phyloP scores from a whole-genome alignment of 345 rosid species.

The Citrus inodora region DNA sequence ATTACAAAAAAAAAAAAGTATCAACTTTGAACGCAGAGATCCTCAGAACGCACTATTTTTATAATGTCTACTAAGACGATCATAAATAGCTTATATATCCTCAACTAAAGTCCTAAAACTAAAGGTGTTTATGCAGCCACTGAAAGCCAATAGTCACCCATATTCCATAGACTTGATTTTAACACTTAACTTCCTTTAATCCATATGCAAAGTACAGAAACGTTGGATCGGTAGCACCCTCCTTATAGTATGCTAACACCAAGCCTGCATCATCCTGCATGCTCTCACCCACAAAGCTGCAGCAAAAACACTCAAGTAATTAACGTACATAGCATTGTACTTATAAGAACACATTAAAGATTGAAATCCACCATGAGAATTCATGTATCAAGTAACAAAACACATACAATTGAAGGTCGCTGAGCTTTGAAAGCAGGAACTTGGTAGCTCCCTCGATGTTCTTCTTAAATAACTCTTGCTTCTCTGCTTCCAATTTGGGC shows the following conservation, averaged over 20 bases:
- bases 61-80: not conserved
- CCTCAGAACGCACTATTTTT: not conserved
- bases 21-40: not conserved
- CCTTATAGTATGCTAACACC: constrained; percentile 86
- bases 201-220: constrained; percentile 69
- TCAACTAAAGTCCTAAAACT: not conserved
- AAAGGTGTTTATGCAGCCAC: not conserved
- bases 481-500: constrained; percentile 52
- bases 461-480: constrained; percentile 63
- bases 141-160: not conserved
- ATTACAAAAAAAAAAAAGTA: not conserved
- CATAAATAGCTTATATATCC: not conserved
- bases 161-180: not conserved
- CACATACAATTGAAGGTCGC: constrained; percentile 87
- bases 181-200: constrained; percentile 87
- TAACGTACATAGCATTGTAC: not conserved
- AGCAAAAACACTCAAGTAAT: not conserved
- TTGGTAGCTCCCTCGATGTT: constrained; percentile 87
- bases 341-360: no score
- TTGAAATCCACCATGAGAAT: not conserved
- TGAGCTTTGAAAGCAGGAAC: constrained; percentile 72
- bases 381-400: not conserved
- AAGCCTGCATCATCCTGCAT: constrained; percentile 65
- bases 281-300: constrained; percentile 94
- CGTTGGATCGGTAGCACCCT: constrained; percentile 77